Evolutionary conservation across 768 basidiomycete genomes (phyloP), one percentile per base, ranked within the genome.

Genomic region (Leccinum ochraceum): DNA sequence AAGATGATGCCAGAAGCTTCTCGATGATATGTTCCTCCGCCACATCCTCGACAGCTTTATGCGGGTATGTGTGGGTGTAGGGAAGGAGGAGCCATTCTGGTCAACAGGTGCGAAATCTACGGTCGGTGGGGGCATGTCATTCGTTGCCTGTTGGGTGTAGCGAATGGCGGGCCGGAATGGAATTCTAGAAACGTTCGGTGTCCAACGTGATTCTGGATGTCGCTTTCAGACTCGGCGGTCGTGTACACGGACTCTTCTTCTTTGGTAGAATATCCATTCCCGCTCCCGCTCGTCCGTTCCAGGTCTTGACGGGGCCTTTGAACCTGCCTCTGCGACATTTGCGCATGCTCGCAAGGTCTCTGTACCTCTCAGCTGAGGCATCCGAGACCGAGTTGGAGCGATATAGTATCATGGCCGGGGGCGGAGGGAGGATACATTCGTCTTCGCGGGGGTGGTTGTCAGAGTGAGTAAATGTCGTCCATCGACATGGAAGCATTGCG

Each of bases 401-500:
- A 16, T 63, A 62, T 11, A 70, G 28, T 4, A 66, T 66, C 44
- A 63, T 17, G 24, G 52, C 48, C 2, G 67, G 61, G 17, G 72
- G 63, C 39, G 48, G 57, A 13, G 66, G 66, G 39, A 63, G 22
- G 26, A 22, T 26, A 5, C 1, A 53, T 22, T 60, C 60, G 20
- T 58, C 56, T 2, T 56, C 57, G 20, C 17, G 11, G 7, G 55
- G 55, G 17, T 63, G 28, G 2, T 59, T 57, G n/a, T 68, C 68
- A 30, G 54, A 66, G 57, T 6, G 60, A 52, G 0, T 58, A 60
- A 13, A 79, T 61, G 22, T 76, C 75, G 4, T 76, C 70, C 0
- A 73, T 74, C 8, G 77, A 79, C 2, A 71, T 61, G 1, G 79
- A 78, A 4, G 77, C 75, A 54, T 74, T 71, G 0, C 66, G 55